Base-by-base conservation (phyloP, 306 rosid species). In the Corylus heterophylla region DNA sequence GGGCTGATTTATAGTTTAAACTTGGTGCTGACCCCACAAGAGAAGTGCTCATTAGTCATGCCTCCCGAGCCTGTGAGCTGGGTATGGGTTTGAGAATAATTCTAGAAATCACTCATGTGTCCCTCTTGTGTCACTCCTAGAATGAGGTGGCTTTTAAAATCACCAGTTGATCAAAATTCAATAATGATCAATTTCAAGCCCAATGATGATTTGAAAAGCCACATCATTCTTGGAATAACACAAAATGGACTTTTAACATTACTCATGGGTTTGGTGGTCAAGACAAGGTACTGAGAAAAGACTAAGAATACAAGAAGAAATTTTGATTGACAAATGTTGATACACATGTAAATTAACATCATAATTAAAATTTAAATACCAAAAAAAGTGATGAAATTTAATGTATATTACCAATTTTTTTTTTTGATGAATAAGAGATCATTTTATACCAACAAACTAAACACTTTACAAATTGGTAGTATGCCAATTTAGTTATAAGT, bases 1-100 rank as follows among this genome's bases (percentile, higher is more conserved):
- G 61, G 76, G 73, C 74, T 64, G 80, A 67, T 78, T 18, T 68
- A 7, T 68, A 9, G 73, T 35, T 3, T 18, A 42, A 45, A 37
- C 14, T 45, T 39, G 51, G 51, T 68, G 73, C n/a, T 9, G 8
- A 39, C 18, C 12, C 31, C 16, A 0, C 69, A 35, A 5, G 9
- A 37, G 29, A 62, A 25, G 42, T 61, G 68, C 68, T 27, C 3
- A 12, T 12, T 61, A 10, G 39, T 61, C 17, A 2, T 61, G 37
- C 68, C 68, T 27, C 16, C 42, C 22, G 5, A 61, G 3, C 8
- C 39, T 27, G 17, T 27, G 67, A 16, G 8, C 44, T 62, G 42
- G 69, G 14, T 29, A 29, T 12, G 69, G 69, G 69, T 10, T 11
- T 25, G 37, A 31, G 35, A 31, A 3, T 31, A 31, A 31, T 31